Percentiles rank a stretch among this genome's conserved stretches.
Evolutionary conservation across 352 stramenopile species (phyloP).

Genomic region (Phytophthora cactorum): DNA sequence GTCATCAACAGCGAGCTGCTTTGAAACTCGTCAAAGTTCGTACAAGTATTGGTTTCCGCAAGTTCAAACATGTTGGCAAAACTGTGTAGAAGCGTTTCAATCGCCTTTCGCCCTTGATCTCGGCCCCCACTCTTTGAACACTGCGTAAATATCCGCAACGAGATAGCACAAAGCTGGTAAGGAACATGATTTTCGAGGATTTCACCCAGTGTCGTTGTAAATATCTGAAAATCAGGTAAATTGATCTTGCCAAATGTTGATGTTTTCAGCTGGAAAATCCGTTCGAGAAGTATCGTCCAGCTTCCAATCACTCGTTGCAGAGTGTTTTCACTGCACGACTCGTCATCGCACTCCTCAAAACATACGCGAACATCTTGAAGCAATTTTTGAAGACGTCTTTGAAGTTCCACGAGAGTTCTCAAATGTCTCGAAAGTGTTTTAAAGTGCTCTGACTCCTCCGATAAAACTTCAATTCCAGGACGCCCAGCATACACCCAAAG

Average conservation of each 20-base stretch:
- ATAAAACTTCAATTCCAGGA: neutral
- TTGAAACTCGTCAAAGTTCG: conserved; percentile 10
- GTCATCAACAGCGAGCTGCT: conserved; percentile 4
- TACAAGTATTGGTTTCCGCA: neutral
- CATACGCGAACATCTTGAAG: conserved; percentile 4
- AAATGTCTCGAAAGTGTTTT: conserved; percentile 7
- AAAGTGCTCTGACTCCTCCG: neutral
- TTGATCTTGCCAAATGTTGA: neutral
- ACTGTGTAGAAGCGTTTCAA: conserved; percentile 14
- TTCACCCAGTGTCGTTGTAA: conserved; percentile 1
- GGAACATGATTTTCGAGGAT: conserved; percentile 8
- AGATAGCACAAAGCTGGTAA: conserved; percentile 5
- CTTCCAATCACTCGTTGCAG: neutral
- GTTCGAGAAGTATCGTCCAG: conserved; percentile 14
- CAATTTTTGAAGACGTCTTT: conserved; percentile 1
- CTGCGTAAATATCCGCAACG: conserved; percentile 14
- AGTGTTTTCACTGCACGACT: neutral
- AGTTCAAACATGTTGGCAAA: conserved; percentile 17
- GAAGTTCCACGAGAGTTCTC: conserved; percentile 11
- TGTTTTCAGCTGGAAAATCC: conserved; percentile 12
- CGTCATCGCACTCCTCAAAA: conserved; percentile 6
- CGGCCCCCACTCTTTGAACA: conserved; percentile 5
- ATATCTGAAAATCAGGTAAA: neutral
- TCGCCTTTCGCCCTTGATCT: conserved; percentile 5
- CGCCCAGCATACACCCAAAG: conserved; percentile 18